Base-by-base conservation (phyloP, 805 yeast species). In the Kodamaea hsintzibuensis region DNA sequence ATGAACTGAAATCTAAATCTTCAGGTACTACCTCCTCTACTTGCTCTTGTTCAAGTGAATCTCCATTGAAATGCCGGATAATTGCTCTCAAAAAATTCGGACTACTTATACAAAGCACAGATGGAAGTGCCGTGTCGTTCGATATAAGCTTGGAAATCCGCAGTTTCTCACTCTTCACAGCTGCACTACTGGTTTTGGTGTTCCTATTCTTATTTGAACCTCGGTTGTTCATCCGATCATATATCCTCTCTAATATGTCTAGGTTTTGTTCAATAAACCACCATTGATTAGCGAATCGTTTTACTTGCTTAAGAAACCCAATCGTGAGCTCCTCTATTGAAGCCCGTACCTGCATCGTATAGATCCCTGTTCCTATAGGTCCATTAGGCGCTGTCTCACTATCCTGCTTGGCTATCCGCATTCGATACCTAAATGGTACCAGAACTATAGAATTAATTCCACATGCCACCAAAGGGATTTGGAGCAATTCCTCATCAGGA, bases 31-130 rank as follows among this genome's bases (percentile, higher is more conserved):
- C 19, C 44, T 40, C 25, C 44, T 40, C 25, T 5, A 8, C 2
- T 7, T 8, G 25, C 25, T 40, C 44, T 12, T n/a, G 13, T 22
- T 40, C 44, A 5, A 19, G 5, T 2, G 42, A 47, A 19, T 49
- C 52, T 12, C 52, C 52, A 49, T 49, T 42, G 37, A 25, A 49
- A 16, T 49, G 42, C 42, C 43, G 30, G 7, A 49, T 42, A 2
- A 49, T 49, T n/a, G 52, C 47, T 42, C 35, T 30, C 37, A 42
- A 47, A 42, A 49, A 49, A 7, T 33, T 35, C 2, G 52, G 52
- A 17, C 52, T 42, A n/a, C 52, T 49, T 8, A 49, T 52, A 17
- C 55, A 42, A 10, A 49, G 52, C n/a, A 48, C 52, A 27, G 51
- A 45, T 13, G 55, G 55, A 13, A 52, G 40, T 17, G 47, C 27